phyloP scores from a whole-genome alignment of 495 filamentous ascomycete species.

The Aspergillus steynii region DNA sequence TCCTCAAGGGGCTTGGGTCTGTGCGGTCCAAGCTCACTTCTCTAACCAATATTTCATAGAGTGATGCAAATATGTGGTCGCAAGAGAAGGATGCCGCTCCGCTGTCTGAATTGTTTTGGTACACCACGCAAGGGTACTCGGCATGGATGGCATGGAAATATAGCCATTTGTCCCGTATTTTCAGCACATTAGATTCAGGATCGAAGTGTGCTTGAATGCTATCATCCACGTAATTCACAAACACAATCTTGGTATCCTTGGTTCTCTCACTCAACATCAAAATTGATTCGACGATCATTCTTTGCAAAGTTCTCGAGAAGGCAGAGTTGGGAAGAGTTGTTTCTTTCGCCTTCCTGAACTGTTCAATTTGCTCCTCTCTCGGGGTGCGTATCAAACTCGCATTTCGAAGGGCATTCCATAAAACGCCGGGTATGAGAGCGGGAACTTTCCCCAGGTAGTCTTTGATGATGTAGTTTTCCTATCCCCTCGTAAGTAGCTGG shows the following conservation, averaged over 20 bases:
- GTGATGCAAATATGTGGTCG: not conserved
- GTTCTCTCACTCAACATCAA: slow-evolving; percentile 15
- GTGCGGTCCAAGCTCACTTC: not conserved
- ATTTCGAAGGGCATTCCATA: not conserved
- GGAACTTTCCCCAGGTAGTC: not conserved
- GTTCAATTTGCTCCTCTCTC: not conserved
- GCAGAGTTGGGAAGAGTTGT: not conserved
- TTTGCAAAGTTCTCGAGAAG: slow-evolving; percentile 11
- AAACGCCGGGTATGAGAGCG: not conserved
- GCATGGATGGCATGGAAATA: not conserved
- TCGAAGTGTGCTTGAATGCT: not conserved
- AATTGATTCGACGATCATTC: slow-evolving; percentile 26
- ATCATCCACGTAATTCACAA: not conserved
- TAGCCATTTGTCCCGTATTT: not conserved
- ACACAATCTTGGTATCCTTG: not conserved
- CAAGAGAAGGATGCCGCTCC: not conserved
- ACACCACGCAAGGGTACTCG: not conserved
- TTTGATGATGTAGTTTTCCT: not conserved
- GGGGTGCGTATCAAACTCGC: not conserved
- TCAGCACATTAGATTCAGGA: not conserved
- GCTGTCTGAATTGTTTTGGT: not conserved
- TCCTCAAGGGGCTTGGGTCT: not conserved
- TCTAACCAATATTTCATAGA: not conserved
- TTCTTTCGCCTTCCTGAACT: not conserved
- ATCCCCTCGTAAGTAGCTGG: not conserved